Base-by-base conservation (phyloP, 2,329 filamentous ascomycete species). In the Aspergillus persii region DNA sequence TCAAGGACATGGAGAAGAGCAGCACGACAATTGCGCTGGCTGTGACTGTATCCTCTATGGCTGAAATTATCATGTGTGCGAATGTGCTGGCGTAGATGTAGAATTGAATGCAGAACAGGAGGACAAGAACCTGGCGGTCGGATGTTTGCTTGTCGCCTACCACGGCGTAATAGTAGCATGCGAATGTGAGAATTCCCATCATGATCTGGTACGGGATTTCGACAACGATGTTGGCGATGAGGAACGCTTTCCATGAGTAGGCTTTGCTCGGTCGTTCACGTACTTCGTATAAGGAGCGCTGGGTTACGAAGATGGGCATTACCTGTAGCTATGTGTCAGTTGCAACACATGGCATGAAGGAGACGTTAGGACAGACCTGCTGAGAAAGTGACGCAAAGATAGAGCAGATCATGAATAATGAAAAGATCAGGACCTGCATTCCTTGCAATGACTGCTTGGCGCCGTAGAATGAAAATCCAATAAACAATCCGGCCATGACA, bases 91-190 rank as follows among this genome's bases (percentile, higher is more conserved):
- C 88, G 76, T 92, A 94, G 60, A 96, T 76, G 63, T 95, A 81
- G 82, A 96, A 96, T 63, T 83, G 78, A 70, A 87, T 83, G 52
- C 92, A 81, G 68, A 91, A 85, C 29, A 96, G 78, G 80, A 94
- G 92, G 81, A 93, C 89, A 9, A 94, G 84, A 1, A 80, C 89
- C 8, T 90, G 90, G 33, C 91, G 89, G 67, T 89, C 84, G 4
- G 83, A 74, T 2, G 87, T 83, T 60, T 85, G 79, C 61, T 80
- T 79, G 12, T 80, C 75, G 1, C 36, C 36, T 41, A 41, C 36
- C 6, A 96, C 86, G 1, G 92, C 90, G 73, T 95, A 96, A 80
- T 96, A 96, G 85, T 90, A 94, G 74, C 83, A 88, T 70, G 90
- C 83, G 79, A 81, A 96, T 80, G 93, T 88, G 64, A 95, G 76